Evolutionary conservation across 768 basidiomycete species (phyloP).

Genomic region (Xerocomellus intermedius): DNA sequence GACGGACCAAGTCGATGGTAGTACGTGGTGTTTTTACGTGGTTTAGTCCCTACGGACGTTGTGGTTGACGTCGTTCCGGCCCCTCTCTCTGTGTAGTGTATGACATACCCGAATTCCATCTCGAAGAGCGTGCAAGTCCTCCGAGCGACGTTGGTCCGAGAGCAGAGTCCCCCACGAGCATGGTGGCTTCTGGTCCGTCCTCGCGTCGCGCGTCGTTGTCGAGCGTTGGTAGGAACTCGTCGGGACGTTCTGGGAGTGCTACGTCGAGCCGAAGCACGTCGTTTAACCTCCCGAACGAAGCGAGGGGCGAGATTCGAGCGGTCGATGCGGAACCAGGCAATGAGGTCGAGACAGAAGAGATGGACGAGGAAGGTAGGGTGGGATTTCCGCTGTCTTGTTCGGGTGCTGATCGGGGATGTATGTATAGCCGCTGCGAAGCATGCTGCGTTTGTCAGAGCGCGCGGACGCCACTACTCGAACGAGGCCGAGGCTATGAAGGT

Average conservation of each 20-base stretch:
- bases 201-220: constrained; percentile 76
- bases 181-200: constrained; percentile 62
- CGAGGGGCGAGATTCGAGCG: constrained; percentile 55
- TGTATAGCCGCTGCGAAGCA: constrained; percentile 74
- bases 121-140: constrained; percentile 39
- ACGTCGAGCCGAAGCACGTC: constrained; percentile 79
- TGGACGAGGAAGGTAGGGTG: constrained; percentile 78
- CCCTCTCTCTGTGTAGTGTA: constrained; percentile 44
- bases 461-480: constrained; percentile 85
- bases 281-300: constrained; percentile 75
- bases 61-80: background rate
- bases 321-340: constrained; percentile 42
- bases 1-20: constrained; percentile 81
- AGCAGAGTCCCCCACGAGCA: constrained; percentile 57
- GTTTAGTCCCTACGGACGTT: background rate
- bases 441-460: constrained; percentile 75
- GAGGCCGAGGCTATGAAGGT: constrained; percentile 95
- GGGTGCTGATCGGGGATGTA: background rate
- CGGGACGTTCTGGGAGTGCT: constrained; percentile 60
- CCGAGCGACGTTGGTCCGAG: constrained; percentile 42
- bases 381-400: background rate
- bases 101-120: constrained; percentile 70
- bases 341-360: constrained; percentile 73
- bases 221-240: constrained; percentile 51
- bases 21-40: constrained; percentile 40